A percentile compares a stretch with the other conserved stretches of the same genome.
phyloP scores from a whole-genome alignment of 192 early-diverging fungal species.

The Backusella psychrophila region DNA sequence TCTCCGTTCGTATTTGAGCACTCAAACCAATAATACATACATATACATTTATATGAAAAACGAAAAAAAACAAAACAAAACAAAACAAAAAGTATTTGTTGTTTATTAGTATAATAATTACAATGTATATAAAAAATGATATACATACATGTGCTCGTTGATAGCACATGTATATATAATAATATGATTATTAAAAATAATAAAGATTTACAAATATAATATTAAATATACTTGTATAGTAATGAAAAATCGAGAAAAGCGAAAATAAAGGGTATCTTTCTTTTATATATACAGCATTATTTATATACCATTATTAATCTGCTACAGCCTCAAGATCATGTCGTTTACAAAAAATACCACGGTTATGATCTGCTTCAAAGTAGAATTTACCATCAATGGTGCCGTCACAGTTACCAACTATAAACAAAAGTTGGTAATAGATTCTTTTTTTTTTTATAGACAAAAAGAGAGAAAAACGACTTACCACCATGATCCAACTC shows the following conservation, averaged over 20 bases:
- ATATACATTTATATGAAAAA: neutral
- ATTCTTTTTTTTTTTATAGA: neutral
- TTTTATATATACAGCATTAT: neutral
- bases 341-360: constrained; percentile 29
- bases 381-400: constrained; percentile 26
- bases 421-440: neutral
- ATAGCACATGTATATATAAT: neutral
- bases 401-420: constrained; percentile 35
- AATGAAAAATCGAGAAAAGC: neutral
- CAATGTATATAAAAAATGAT: neutral
- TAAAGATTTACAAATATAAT: neutral
- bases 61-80: neutral
- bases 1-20: neutral
- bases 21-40: neutral
- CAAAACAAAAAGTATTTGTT: neutral
- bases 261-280: neutral
- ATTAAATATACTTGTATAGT: constrained; percentile 6
- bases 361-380: constrained; percentile 33
- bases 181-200: neutral
- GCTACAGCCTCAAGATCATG: constrained; percentile 14
- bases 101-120: neutral
- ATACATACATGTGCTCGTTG: neutral
- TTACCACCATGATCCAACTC: constrained; percentile 37
- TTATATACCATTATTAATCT: neutral
- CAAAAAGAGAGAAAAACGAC: neutral